Evolutionary conservation across 495 filamentous ascomycete species (phyloP), one percentile per base, ranked within the genome.

Genomic region (Umbilicaria muhlenbergii): DNA sequence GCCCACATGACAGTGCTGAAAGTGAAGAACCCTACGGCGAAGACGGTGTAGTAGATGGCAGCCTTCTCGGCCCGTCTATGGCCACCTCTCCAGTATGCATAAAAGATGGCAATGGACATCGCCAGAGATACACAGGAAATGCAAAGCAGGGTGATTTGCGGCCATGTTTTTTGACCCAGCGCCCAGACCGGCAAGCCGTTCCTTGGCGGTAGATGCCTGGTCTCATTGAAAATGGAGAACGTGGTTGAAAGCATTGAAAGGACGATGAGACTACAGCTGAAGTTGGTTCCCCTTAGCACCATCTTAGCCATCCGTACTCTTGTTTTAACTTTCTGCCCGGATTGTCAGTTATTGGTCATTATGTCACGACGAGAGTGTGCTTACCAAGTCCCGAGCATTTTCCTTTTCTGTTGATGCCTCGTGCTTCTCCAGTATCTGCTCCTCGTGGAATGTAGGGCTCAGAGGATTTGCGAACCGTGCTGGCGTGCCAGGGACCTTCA

Each of bases 1-100:
- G 80, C 78, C 91, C 91, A 98, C 71, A 98, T 86, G 53, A 93
- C 64, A 48, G 93, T 82, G 54, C 80, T 91, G 61, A 95, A 87
- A 47, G 85, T 78, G 71, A 96, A 99, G 69, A 87, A 94, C 47
- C 75, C 77, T 38, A 95, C 78, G 11, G 89, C 81, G 58, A 96
- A 92, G 38, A 83, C 67, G 14, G 86, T 91, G 67, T 94, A 94
- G 70, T 95, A 96, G 46, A 94, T 71, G 32, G 84, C 84, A 16
- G 82, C 78, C 59, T 94, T 94, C 63, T 95, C 85, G 2, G 91
- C 91, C 41, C 86, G 74, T 49, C 69, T 68, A 62, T 96, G 88
- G 2, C 91, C 92, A 40, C 88, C 86, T 59, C 77, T 78, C 67
- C 77, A 91, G 67, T 96, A 95, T 10, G 73, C 81, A 59, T 79